These are phyloP conservation scores for Lipomyces yamanashiensis DNA, from an alignment of 805 yeast species.

Conservation along the genomic window DNA sequence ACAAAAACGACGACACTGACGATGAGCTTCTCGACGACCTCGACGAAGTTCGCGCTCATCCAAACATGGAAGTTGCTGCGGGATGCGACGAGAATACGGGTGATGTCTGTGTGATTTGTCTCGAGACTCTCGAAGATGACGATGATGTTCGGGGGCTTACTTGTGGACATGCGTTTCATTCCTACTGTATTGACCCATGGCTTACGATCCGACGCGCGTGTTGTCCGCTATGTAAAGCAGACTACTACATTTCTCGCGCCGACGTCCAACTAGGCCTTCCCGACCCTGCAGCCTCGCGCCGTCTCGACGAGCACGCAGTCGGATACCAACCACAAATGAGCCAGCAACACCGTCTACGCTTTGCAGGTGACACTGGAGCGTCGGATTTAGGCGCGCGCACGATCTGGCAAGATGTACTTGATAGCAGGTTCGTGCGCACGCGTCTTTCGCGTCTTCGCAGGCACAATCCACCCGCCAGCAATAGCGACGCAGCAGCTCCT, in stretches of 20 bases:
- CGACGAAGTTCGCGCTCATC: constrained; percentile 32
- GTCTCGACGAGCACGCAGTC: neutral
- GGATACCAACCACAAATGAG: neutral
- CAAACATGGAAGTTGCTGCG: constrained; percentile 26
- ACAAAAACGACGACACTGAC: neutral
- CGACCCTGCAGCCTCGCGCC: neutral
- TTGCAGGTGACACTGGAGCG: no score
- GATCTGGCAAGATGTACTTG: constrained; percentile 3
- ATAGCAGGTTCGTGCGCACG: constrained; percentile 7
- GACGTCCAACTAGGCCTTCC: constrained; percentile 1
- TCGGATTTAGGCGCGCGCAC: neutral
- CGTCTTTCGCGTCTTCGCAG: constrained; percentile 4
- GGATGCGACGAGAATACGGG: constrained; percentile 45
- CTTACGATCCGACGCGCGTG: constrained; percentile 72
- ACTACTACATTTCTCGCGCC: constrained; percentile 51
- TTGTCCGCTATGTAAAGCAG: constrained; percentile 83
- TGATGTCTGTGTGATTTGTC: constrained; percentile 79
- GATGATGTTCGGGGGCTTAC: constrained; percentile 72
- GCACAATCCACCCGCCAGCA: neutral
- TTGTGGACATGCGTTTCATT: constrained; percentile 84
- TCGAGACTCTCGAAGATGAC: constrained; percentile 65
- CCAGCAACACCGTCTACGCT: neutral
- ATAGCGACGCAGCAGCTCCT: constrained; percentile 1
- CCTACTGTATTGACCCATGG: constrained; percentile 83
- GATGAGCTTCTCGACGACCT: constrained; percentile 27